These are phyloP conservation scores for Panicum hallii DNA, from an alignment of 202 grass and related monocot species.

Conservation along the genomic window DNA sequence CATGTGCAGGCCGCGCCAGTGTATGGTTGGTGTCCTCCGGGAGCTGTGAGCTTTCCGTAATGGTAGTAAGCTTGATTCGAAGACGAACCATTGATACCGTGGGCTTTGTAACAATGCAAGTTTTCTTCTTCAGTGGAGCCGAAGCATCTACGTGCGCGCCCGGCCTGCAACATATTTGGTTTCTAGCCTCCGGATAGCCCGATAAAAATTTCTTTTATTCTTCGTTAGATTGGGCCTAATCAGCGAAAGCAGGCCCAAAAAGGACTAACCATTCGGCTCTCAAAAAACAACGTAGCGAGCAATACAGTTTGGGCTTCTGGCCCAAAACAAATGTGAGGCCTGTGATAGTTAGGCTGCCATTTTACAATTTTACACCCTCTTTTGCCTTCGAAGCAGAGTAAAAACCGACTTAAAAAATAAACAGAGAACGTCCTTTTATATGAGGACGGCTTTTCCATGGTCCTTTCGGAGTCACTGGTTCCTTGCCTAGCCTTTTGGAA, in stretches of 20 bases:
- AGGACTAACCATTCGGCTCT: too few relatives aligned
- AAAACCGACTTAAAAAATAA: neutral
- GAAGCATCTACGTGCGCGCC: too few relatives aligned
- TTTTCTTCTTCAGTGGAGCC: too few relatives aligned
- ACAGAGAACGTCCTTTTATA: neutral
- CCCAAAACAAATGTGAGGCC: neutral
- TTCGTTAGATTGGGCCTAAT: too few relatives aligned
- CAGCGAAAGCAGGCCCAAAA: too few relatives aligned
- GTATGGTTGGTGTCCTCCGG: conserved; percentile 35
- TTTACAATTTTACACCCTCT: neutral
- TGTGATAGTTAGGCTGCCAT: neutral
- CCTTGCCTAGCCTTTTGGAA: conserved; percentile 36
- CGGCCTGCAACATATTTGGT: too few relatives aligned
- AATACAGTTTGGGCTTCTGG: neutral
- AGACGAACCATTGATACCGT: neutral
- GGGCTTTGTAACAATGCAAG: neutral
- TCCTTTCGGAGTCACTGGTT: neutral
- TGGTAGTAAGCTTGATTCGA: neutral
- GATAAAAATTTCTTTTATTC: too few relatives aligned
- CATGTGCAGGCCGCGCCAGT: conserved; percentile 29
- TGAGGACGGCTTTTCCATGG: neutral
- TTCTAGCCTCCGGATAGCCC: too few relatives aligned
- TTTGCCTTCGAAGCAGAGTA: neutral
- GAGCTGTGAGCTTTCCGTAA: conserved; percentile 21
- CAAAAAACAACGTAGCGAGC: too few relatives aligned